Percentiles rank a stretch among this genome's conserved stretches.
phyloP scores from a whole-genome alignment of 1,284 basidiomycete genomes.

The Bondarzewia mesenterica region DNA sequence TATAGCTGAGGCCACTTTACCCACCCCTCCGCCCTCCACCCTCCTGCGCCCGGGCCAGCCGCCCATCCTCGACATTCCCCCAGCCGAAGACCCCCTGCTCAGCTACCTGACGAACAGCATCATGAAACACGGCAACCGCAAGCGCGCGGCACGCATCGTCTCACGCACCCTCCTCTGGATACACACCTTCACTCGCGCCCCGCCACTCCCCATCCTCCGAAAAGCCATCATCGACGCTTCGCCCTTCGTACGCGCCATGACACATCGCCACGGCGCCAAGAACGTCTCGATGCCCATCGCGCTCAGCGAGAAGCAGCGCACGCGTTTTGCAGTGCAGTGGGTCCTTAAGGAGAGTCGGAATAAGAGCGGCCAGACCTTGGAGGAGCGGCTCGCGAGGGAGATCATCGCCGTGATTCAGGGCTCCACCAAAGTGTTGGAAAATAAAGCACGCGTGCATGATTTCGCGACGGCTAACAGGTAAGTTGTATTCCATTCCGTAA shows the following conservation, averaged over 20 bases:
- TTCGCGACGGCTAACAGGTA: slow-evolving; percentile 78
- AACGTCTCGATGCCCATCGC: slow-evolving; percentile 57
- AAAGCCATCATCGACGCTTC: slow-evolving; percentile 58
- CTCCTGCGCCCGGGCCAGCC: neutral
- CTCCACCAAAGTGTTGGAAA: slow-evolving; percentile 42
- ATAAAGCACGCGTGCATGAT: slow-evolving; percentile 58
- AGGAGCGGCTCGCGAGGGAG: slow-evolving; percentile 70
- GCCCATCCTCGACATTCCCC: slow-evolving; percentile 49
- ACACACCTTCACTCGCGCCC: slow-evolving; percentile 65
- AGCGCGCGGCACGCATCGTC: slow-evolving; percentile 51
- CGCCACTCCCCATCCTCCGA: slow-evolving; percentile 72
- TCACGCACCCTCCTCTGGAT: slow-evolving; percentile 61
- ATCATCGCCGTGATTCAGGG: slow-evolving; percentile 62
- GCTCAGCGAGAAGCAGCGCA: slow-evolving; percentile 72
- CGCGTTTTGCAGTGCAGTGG: slow-evolving; percentile 56
- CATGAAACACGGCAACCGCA: slow-evolving; percentile 62
- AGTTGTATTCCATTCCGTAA: slow-evolving; percentile 20
- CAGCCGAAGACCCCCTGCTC: slow-evolving; percentile 69
- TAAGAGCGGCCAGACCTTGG: slow-evolving; percentile 42
- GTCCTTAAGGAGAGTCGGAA: slow-evolving; percentile 54
- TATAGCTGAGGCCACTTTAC: neutral
- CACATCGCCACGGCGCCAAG: slow-evolving; percentile 52
- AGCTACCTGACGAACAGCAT: slow-evolving; percentile 62
- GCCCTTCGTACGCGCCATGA: slow-evolving; percentile 55
- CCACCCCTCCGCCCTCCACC: neutral